Evolutionary conservation across 1,139 yeast species (phyloP).

Genomic region (Suhomyces maxii): DNA sequence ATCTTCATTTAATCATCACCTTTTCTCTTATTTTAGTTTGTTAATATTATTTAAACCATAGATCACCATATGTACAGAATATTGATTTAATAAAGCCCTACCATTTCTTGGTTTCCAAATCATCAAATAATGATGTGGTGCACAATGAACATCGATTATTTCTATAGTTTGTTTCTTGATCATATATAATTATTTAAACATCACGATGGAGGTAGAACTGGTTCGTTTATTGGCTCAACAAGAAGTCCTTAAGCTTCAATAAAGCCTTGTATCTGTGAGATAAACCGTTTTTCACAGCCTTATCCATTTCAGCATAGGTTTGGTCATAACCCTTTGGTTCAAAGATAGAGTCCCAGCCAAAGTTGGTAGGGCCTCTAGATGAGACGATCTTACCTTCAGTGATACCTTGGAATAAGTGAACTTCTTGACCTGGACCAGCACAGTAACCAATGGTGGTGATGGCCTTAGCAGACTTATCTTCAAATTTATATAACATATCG

Average conservation of each 20-base stretch:
- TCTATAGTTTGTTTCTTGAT: too few relatives aligned
- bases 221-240: slow-evolving; percentile 27
- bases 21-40: too few relatives aligned
- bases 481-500: slow-evolving; percentile 75
- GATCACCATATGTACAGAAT: too few relatives aligned
- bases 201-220: background rate
- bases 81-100: too few relatives aligned
- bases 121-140: too few relatives aligned
- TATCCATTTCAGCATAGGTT: slow-evolving; percentile 93
- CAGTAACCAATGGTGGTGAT: slow-evolving; percentile 92
- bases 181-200: background rate
- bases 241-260: slow-evolving; percentile 62
- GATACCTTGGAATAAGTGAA: slow-evolving; percentile 77
- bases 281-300: slow-evolving; percentile 69
- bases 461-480: slow-evolving; percentile 83
- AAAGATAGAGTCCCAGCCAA: slow-evolving; percentile 96
- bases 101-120: too few relatives aligned
- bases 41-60: too few relatives aligned
- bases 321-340: slow-evolving; percentile 68
- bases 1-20: too few relatives aligned
- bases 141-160: too few relatives aligned
- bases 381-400: slow-evolving; percentile 79
- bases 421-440: slow-evolving; percentile 74
- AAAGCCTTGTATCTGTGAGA: slow-evolving; percentile 89
- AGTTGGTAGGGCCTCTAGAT: slow-evolving; percentile 73